Evolutionary conservation across 2,329 filamentous ascomycete genomes (phyloP), one percentile per base, ranked within the genome.

Genomic region (Fusarium staphyleae): DNA sequence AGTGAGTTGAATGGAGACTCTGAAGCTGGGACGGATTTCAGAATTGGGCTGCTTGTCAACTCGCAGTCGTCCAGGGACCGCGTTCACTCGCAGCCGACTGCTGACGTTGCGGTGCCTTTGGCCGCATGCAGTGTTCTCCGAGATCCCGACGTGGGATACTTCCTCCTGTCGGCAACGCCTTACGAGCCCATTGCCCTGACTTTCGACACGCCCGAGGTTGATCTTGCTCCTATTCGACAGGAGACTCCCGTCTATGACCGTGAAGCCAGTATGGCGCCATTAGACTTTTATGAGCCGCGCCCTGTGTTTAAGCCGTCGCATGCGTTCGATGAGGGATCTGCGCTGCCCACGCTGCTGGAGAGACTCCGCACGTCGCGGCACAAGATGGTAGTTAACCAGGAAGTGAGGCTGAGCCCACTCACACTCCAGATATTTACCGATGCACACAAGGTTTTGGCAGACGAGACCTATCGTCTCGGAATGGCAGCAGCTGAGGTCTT

Each of bases 401-500:
- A 89, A 66, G 78, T 93, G 47, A 81, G 84, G 52, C 80, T 92
- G 16, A 89, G 87, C 16, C 85, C 88, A 11, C 83, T 88, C 16
- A 90, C 88, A 2, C 78, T 93, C 14, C 82, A 87, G 59, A 79
- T 91, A 30, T 83, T 93, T 61, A 89, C 87, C 22, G 85, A 90
- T 53, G 85, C 86, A 0, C 90, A 93, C 70, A 86, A 88, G 67
- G 77, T 89, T 5, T 77, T 93, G 5, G 85, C 85, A 57, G 81
- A 82, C 9, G 88, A 93, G 71, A 91, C 88, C 0, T 80, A 88
- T 62, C 79, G 79, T 10, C 78, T 93, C 10, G 88, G 88, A 13
- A 76, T 83, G 35, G 89, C 87, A 1, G 89, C 87, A 1, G 84
- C 88, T 1, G 88, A 91, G 64, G 77, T 93, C 5, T 93, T 92